Percentiles rank a stretch among this genome's conserved stretches.
phyloP scores from a whole-genome alignment of 768 basidiomycete species.

The Xerocomellus intermedius region DNA sequence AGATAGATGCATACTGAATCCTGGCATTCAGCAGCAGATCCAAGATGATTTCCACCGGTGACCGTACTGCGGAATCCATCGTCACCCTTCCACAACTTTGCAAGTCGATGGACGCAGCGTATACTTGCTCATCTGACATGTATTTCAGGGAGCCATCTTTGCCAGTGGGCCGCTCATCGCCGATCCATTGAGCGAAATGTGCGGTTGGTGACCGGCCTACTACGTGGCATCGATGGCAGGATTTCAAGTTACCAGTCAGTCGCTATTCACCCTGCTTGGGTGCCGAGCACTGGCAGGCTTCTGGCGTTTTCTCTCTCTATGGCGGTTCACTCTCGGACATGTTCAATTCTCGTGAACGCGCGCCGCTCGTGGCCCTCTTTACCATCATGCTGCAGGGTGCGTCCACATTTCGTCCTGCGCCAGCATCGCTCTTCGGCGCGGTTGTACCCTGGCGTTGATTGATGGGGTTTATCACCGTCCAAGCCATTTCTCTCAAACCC shows the following conservation, averaged over 20 bases:
- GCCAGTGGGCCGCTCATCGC: conserved; percentile 28
- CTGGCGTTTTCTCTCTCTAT: conserved; percentile 29
- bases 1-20: conserved; percentile 11
- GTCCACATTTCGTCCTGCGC: conserved; percentile 29
- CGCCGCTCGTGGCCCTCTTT: conserved; percentile 29
- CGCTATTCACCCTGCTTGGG: conserved; percentile 10
- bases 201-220: conserved; percentile 23
- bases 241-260: conserved; percentile 27
- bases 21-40: conserved; percentile 30
- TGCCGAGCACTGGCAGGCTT: conserved; percentile 23
- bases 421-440: conserved; percentile 21
- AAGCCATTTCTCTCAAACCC: too few species aligned
- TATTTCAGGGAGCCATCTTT: conserved; percentile 21
- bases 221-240: conserved; percentile 21
- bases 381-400: conserved; percentile 31
- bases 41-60: conserved; percentile 23
- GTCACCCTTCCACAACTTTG: conserved; percentile 30
- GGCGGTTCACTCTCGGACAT: conserved; percentile 31
- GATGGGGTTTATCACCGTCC: conserved; percentile 24
- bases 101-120: conserved; percentile 1
- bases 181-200: conserved; percentile 26
- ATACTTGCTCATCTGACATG: neutral
- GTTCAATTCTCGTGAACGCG: conserved; percentile 29
- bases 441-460: conserved; percentile 28
- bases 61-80: conserved; percentile 17